Base-by-base conservation (phyloP, 192 early-diverging fungal genomes). In the Coemansia sp. region DNA sequence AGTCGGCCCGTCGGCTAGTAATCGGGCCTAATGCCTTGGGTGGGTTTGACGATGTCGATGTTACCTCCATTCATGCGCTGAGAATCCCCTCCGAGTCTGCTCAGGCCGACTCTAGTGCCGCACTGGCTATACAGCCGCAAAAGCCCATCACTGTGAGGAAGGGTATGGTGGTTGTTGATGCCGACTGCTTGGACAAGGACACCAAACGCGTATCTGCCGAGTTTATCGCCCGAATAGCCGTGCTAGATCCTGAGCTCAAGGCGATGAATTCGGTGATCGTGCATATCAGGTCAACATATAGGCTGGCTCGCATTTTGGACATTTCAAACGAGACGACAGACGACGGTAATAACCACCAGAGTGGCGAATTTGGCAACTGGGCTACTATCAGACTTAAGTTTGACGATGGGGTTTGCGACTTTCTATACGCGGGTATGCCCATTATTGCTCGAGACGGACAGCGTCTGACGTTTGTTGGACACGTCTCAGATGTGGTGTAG, bases 41-140 rank as follows among this genome's bases (percentile, higher is more conserved):
- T 8, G 40, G 64, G 7, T 97, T 95, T 82, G 84, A 85, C 31
- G 85, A 86, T 7, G 87, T 93, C 0, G 84, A 82, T 6, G 86
- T 97, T 10, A 87, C 80, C 24, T 95, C 94, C 1, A 93, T 95
- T 33, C 94, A 97, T 47, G 88, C 92, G 7, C 90, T 95, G 68
- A 87, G 95, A 2, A 92, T 92, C 68, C 89, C 93, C 0, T 87
- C 90, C 51, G 85, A 87, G 22, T 83, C 86, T 9, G 85, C 93
- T 13, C 78, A 88, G 27, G 84, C 90, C 0, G 93, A 94, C 6
- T 90, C 93, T 29, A 91, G 91, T 24, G 93, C 91, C 7, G 90
- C 93, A 10, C 75, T 91, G 40, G 95, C 94, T 7, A 79, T 96
- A 34, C 76, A 87, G 55, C 74, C 66, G 62, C 75, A 38, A 70